These are phyloP conservation scores for Cylindrotheca fusiformis DNA, from an alignment of 108 stramenopile genomes.

Conservation along the genomic window DNA sequence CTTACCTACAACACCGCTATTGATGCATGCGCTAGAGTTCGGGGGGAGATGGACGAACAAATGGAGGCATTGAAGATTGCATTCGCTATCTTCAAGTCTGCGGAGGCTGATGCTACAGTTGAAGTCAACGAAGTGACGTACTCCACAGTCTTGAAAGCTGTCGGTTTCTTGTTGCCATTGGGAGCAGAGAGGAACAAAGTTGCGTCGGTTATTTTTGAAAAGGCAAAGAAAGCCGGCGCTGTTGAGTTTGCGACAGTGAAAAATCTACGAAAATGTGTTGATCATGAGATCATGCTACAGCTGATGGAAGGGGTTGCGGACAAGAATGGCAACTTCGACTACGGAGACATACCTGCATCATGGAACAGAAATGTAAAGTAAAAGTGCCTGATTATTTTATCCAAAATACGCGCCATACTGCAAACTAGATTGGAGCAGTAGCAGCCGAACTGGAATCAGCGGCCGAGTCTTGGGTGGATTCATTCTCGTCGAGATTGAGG, in stretches of 20 bases:
- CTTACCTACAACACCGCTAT: slow-evolving; percentile 50
- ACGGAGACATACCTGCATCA: slow-evolving; percentile 19
- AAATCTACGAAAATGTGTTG: slow-evolving; percentile 20
- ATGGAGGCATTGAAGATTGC: slow-evolving; percentile 43
- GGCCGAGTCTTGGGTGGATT: slow-evolving; percentile 15
- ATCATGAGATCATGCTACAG: slow-evolving; percentile 5
- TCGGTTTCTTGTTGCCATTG: slow-evolving; percentile 16
- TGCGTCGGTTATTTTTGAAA: slow-evolving; percentile 34
- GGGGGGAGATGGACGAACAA: slow-evolving; percentile 32
- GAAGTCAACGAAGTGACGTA: slow-evolving; percentile 19
- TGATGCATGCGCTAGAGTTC: slow-evolving; percentile 45
- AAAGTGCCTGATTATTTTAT: background rate
- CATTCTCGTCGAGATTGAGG: no score
- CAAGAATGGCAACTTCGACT: slow-evolving; percentile 26
- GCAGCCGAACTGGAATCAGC: slow-evolving; percentile 9
- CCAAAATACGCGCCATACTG: no score
- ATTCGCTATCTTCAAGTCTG: slow-evolving; percentile 43
- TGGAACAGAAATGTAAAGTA: slow-evolving; percentile 36
- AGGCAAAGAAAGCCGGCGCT: slow-evolving; percentile 25
- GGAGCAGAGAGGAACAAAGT: slow-evolving; percentile 35
- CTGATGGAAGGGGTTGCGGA: slow-evolving; percentile 10
- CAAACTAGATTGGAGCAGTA: background rate
- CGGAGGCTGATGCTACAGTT: slow-evolving; percentile 16
- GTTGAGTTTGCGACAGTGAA: slow-evolving; percentile 19
- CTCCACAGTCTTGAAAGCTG: slow-evolving; percentile 24